These are phyloP conservation scores for Vaccinium myrtillus DNA, from an alignment of 148 eudicot species.

Conservation along the genomic window DNA sequence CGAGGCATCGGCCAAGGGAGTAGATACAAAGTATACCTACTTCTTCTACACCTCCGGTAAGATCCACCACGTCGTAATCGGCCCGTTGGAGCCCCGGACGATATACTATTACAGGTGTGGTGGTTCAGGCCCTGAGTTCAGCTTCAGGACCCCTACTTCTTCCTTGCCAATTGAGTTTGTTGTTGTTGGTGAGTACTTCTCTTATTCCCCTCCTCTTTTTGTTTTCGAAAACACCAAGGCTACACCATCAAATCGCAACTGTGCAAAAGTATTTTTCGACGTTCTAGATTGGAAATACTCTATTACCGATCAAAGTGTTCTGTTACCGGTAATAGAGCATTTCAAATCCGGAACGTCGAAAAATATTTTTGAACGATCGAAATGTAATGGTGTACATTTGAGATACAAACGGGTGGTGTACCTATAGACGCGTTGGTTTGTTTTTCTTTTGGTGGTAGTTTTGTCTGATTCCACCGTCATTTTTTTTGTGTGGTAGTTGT, in stretches of 20 bases:
- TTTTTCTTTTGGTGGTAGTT: not conserved
- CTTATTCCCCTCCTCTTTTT: not conserved
- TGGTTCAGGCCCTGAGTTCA: constrained; percentile 59
- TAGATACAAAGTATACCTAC: constrained; percentile 53
- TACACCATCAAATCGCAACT: too few relatives aligned
- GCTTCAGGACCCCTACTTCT: constrained; percentile 67
- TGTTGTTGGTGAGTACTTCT: constrained; percentile 42
- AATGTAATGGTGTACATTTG: too few relatives aligned
- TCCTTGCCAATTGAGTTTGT: constrained; percentile 65
- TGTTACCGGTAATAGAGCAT: too few relatives aligned
- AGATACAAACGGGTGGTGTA: too few relatives aligned
- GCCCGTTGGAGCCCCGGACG: constrained; percentile 61
- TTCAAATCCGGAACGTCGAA: too few relatives aligned
- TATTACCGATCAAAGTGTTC: too few relatives aligned
- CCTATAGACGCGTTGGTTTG: too few relatives aligned
- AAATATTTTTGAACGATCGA: too few relatives aligned
- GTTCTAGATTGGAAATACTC: too few relatives aligned
- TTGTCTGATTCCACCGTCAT: not conserved
- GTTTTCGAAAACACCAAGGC: too few relatives aligned
- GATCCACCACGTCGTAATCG: constrained; percentile 74
- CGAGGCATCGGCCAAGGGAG: constrained; percentile 49
- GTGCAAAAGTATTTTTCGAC: too few relatives aligned
- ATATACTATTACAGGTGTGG: constrained; percentile 71
- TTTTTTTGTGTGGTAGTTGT: not conserved
- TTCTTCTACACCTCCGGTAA: constrained; percentile 64